These are phyloP conservation scores for Ceratobasidium sp. DNA, from an alignment of 1,284 basidiomycete genomes.

Conservation along the genomic window DNA sequence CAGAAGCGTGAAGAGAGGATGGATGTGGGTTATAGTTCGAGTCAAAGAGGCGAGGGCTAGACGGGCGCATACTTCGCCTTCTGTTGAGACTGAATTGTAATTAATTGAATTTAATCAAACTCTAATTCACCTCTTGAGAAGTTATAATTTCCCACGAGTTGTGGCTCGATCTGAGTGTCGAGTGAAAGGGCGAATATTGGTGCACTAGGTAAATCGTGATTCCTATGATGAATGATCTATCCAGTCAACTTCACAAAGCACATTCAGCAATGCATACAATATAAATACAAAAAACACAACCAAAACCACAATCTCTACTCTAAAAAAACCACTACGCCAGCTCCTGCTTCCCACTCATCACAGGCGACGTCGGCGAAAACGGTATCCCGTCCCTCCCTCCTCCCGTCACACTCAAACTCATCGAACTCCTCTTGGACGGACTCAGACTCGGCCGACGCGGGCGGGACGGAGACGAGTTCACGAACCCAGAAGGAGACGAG, in stretches of 20 bases:
- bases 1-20: not conserved
- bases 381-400: not conserved
- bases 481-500: not conserved
- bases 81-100: conserved; percentile 7
- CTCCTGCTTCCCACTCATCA: conserved; percentile 29
- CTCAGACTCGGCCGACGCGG: conserved; percentile 24
- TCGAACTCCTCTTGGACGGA: conserved; percentile 22
- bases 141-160: too few relatives aligned
- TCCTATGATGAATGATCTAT: too few relatives aligned
- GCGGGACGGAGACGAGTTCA: not conserved
- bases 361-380: conserved; percentile 29
- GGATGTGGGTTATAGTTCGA: not conserved
- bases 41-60: conserved; percentile 13
- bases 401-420: not conserved
- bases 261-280: too few relatives aligned
- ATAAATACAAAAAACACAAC: not conserved
- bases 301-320: not conserved
- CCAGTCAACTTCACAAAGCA: not conserved
- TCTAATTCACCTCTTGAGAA: too few relatives aligned
- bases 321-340: conserved; percentile 2
- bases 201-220: too few relatives aligned
- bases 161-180: too few relatives aligned
- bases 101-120: not conserved
- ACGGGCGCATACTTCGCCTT: not conserved
- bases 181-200: too few relatives aligned